phyloP scores from a whole-genome alignment of 495 filamentous ascomycete genomes.

The Penicillium daleae region DNA sequence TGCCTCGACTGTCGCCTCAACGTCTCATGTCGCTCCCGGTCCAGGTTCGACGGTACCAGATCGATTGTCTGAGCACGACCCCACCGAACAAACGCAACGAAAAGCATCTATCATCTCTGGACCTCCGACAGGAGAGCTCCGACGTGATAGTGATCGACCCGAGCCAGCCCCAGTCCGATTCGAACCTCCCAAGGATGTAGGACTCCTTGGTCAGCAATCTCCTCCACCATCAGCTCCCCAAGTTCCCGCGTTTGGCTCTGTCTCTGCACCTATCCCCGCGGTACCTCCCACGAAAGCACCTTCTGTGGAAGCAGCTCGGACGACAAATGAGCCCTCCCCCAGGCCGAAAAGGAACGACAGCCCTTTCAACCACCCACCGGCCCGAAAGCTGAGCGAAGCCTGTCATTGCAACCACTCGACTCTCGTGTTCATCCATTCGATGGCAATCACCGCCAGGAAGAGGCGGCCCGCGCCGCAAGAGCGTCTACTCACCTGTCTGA shows the following conservation, averaged over 20 bases:
- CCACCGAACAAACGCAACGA: constrained; percentile 35
- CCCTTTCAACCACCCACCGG: constrained; percentile 45
- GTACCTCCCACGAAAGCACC: constrained; percentile 34
- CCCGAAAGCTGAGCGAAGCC: constrained; percentile 42
- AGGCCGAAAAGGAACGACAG: constrained; percentile 34
- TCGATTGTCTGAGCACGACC: constrained; percentile 30
- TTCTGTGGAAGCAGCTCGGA: constrained; percentile 45
- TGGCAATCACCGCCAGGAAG: constrained; percentile 17
- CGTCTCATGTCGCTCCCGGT: constrained; percentile 22
- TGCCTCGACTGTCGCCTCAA: constrained; percentile 29
- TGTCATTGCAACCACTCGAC: constrained; percentile 27
- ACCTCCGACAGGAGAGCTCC: constrained; percentile 34
- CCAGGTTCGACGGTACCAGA: constrained; percentile 14
- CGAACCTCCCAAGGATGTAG: constrained; percentile 47
- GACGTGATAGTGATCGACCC: constrained; percentile 47
- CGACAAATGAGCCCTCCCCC: constrained; percentile 39
- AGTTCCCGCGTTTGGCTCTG: constrained; percentile 79
- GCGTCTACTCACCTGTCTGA: constrained; percentile 27
- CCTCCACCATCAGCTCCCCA: constrained; percentile 80
- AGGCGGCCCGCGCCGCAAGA: constrained; percentile 19
- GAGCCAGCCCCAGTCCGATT: constrained; percentile 42
- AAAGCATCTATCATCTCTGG: constrained; percentile 41
- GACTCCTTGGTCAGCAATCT: constrained; percentile 46
- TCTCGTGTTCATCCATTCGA: constrained; percentile 27
- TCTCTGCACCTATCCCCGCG: constrained; percentile 39